Percentiles rank a stretch among this genome's conserved stretches.
phyloP scores from a whole-genome alignment of 331 rosid species.

The Prunus yedoensis region DNA sequence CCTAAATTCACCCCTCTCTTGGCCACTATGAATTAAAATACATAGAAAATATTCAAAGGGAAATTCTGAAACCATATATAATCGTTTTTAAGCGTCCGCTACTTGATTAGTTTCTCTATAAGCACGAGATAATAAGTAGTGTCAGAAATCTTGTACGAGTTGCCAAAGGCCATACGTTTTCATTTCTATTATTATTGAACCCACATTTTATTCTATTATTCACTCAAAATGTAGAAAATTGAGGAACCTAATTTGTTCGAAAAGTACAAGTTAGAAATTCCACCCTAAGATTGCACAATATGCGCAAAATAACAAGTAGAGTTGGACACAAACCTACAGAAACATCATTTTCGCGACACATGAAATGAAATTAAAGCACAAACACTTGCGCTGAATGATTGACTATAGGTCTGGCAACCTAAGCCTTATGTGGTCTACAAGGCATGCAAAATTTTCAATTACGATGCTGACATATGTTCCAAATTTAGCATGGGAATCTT shows the following conservation, averaged over 20 bases:
- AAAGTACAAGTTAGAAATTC: neutral
- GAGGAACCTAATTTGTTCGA: neutral
- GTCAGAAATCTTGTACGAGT: no score
- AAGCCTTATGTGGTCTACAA: conserved; percentile 30
- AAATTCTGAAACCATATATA: no score
- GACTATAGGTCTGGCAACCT: neutral
- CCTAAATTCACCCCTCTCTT: no score
- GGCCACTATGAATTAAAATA: no score
- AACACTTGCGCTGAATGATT: conserved; percentile 35
- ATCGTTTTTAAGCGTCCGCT: no score
- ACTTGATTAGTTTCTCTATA: no score
- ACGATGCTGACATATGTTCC: conserved; percentile 40
- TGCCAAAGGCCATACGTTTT: no score
- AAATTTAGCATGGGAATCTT: conserved; percentile 30
- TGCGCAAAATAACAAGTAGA: neutral
- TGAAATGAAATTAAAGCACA: neutral
- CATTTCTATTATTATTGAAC: no score
- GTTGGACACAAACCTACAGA: neutral
- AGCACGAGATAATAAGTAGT: no score
- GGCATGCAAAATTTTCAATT: conserved; percentile 17
- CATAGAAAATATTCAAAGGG: no score
- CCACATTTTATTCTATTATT: no score
- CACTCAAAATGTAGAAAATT: no score
- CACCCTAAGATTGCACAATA: neutral
- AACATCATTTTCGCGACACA: conserved; percentile 11